phyloP scores from a whole-genome alignment of 2,329 filamentous ascomycete species.

The Dactylellina parvicollis region DNA sequence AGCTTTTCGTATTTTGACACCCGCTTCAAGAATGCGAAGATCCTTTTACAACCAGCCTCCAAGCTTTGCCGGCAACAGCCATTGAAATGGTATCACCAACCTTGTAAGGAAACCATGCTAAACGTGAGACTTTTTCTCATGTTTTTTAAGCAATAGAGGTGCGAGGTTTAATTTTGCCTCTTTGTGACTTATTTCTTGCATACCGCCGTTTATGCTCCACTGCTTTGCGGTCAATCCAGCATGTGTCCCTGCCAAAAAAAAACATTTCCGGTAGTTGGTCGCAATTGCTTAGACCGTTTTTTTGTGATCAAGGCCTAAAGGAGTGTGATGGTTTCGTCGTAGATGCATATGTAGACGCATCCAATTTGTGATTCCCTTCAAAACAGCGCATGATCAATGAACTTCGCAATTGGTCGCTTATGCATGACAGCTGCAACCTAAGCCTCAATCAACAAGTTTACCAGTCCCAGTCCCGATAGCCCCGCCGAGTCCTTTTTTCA shows the following conservation, averaged over 20 bases:
- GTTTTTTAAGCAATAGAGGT: no score
- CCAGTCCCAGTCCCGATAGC: neutral
- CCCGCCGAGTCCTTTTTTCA: no score
- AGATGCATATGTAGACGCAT: slow-evolving; percentile 49
- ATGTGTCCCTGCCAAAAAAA: neutral
- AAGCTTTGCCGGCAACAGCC: no score
- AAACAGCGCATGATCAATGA: slow-evolving; percentile 38
- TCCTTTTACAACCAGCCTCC: neutral
- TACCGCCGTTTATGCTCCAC: no score
- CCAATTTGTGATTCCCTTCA: slow-evolving; percentile 35
- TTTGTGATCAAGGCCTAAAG: neutral
- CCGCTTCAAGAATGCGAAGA: slow-evolving; percentile 29
- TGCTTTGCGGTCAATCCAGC: no score
- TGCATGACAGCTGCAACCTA: slow-evolving; percentile 7
- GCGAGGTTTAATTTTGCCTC: no score
- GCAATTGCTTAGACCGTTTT: neutral
- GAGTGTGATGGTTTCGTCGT: slow-evolving; percentile 27
- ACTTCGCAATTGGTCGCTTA: neutral
- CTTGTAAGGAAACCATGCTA: no score
- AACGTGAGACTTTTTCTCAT: no score
- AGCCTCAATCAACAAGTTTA: neutral
- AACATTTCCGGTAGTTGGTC: no score
- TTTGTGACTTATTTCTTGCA: no score
- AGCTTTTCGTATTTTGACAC: slow-evolving; percentile 20
- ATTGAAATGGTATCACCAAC: no score